Percentiles rank a stretch among this genome's conserved stretches.
These are phyloP conservation scores for Eimeria praecox DNA, from an alignment of 169 alveolate species.

Conservation along the genomic window DNA sequence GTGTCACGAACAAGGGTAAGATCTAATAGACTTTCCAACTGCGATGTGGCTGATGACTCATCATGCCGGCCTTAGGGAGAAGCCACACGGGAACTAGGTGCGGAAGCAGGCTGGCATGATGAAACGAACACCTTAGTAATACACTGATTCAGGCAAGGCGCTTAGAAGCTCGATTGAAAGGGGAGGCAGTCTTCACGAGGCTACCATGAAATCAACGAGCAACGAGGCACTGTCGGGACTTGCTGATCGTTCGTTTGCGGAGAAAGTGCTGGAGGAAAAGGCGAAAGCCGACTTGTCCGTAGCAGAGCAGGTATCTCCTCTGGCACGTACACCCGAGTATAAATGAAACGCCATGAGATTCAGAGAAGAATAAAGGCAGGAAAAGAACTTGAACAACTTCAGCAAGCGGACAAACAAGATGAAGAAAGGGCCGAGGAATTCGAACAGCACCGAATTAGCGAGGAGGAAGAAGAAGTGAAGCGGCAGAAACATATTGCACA, in stretches of 20 bases:
- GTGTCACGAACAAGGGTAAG: constrained; percentile 53
- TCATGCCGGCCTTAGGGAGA: constrained; percentile 4
- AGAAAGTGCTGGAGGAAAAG: constrained; percentile 11
- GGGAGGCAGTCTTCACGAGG: constrained; percentile 32
- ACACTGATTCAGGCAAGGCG: constrained; percentile 25
- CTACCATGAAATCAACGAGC: neutral
- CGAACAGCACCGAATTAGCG: neutral
- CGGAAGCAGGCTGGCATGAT: neutral
- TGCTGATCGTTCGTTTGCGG: constrained; percentile 29
- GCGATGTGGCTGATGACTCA: neutral
- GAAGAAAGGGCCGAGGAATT: neutral
- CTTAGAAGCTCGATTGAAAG: constrained; percentile 33
- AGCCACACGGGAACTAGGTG: constrained; percentile 44
- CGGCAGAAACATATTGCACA: constrained; percentile 10
- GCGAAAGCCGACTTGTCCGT: constrained; percentile 12
- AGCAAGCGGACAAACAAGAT: neutral
- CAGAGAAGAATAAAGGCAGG: neutral
- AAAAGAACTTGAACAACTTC: neutral
- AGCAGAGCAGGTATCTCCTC: constrained; percentile 17
- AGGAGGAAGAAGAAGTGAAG: neutral
- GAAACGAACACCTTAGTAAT: neutral
- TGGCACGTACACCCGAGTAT: neutral
- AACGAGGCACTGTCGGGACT: constrained; percentile 29
- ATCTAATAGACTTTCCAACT: neutral
- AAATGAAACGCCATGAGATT: neutral